These are phyloP conservation scores for Medicago truncatula DNA, from an alignment of 306 rosid genomes.

Conservation along the genomic window DNA sequence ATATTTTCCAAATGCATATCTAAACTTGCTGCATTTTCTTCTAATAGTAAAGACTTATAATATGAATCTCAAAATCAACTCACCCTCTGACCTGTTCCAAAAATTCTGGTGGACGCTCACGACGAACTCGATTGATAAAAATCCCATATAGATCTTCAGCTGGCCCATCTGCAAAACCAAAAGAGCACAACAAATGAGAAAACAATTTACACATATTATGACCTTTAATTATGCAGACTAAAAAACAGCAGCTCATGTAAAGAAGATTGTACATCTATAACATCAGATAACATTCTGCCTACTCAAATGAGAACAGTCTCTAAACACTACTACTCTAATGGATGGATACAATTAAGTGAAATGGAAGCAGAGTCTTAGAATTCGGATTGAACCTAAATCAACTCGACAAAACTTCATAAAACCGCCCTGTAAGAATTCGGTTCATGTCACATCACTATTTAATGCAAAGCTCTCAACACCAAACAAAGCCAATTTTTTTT, in stretches of 20 bases:
- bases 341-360: neutral
- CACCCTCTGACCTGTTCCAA: constrained; percentile 87
- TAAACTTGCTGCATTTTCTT: constrained; percentile 22
- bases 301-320: constrained; percentile 15
- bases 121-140: constrained; percentile 88
- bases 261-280: constrained; percentile 10
- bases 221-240: constrained; percentile 13
- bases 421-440: neutral
- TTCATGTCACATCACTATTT: neutral
- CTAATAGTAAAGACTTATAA: constrained; percentile 16
- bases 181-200: constrained; percentile 7
- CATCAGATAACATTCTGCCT: constrained; percentile 24
- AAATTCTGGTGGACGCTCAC: constrained; percentile 86
- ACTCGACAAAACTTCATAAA: neutral
- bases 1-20: neutral
- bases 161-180: constrained; percentile 76
- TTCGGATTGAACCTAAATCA: neutral
- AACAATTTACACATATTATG: constrained; percentile 17
- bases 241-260: neutral
- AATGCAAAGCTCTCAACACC: neutral
- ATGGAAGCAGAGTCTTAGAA: neutral
- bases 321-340: neutral
- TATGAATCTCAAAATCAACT: constrained; percentile 50
- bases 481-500: constrained; percentile 10
- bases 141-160: constrained; percentile 94